A percentile compares a stretch with the other conserved stretches of the same genome.
Evolutionary conservation across 805 yeast species (phyloP).

Genomic region (Blastobotrys mokoenaii): DNA sequence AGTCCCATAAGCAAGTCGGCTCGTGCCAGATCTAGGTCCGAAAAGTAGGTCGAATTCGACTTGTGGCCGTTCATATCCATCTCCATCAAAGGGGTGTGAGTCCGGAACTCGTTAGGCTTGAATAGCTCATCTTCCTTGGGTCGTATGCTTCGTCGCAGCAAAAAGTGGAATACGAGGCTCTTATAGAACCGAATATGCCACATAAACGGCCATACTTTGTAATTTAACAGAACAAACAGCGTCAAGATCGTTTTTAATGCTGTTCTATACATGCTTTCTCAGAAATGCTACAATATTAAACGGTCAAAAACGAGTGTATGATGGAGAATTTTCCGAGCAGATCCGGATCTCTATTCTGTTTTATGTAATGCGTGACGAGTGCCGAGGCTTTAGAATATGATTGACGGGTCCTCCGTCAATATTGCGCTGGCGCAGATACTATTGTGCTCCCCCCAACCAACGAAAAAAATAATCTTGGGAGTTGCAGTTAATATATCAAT

Average conservation of each 20-base stretch:
- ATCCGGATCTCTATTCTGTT: too few species aligned
- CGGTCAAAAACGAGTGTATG: too few species aligned
- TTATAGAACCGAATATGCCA: conserved; percentile 57
- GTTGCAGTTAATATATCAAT: too few species aligned
- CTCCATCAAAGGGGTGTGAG: conserved; percentile 43
- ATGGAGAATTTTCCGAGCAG: too few species aligned
- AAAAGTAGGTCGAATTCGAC: conserved; percentile 75
- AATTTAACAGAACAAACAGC: conserved; percentile 33
- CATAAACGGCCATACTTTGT: conserved; percentile 61
- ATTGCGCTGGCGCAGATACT: too few species aligned
- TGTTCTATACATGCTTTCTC: background rate
- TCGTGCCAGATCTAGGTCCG: conserved; percentile 74
- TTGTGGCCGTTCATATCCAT: conserved; percentile 84
- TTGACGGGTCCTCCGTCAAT: too few species aligned
- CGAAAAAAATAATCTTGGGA: too few species aligned
- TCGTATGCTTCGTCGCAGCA: conserved; percentile 23
- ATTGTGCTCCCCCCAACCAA: too few species aligned
- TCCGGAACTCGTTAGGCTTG: conserved; percentile 2
- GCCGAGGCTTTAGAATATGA: too few species aligned
- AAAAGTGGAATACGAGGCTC: conserved; percentile 35
- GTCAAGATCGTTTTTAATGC: conserved; percentile 11
- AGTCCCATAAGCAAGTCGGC: conserved; percentile 48
- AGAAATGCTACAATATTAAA: too few species aligned
- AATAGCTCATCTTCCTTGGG: conserved; percentile 8
- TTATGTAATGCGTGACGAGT: too few species aligned